These are phyloP conservation scores for Apophysomyces ossiformis DNA, from an alignment of 371 early-diverging fungal species.

Conservation along the genomic window DNA sequence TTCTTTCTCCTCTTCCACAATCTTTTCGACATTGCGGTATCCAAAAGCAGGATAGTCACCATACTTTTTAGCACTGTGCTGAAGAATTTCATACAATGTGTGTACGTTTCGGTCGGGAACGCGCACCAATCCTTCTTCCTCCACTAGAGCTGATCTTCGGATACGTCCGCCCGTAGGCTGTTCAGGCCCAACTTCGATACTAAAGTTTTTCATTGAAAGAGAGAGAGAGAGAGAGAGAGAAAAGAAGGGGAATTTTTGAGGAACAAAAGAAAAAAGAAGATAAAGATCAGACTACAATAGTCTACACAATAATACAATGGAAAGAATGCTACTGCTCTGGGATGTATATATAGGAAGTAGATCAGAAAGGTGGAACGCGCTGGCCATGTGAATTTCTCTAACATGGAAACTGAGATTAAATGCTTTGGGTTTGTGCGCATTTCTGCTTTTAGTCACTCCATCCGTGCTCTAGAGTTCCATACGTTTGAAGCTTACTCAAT, in stretches of 20 bases:
- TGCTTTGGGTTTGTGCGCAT: neutral
- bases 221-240: neutral
- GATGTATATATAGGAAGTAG: neutral
- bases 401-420: constrained; percentile 7
- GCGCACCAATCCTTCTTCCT: constrained; percentile 48
- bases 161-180: constrained; percentile 46
- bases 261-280: neutral
- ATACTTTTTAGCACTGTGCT: constrained; percentile 54
- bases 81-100: constrained; percentile 74
- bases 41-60: constrained; percentile 65
- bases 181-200: constrained; percentile 25
- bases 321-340: too few species aligned
- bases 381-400: constrained; percentile 10
- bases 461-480: neutral
- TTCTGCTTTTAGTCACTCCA: constrained; percentile 3
- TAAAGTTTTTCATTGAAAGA: constrained; percentile 21
- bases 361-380: neutral
- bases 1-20: constrained; percentile 81
- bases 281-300: neutral
- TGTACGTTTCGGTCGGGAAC: constrained; percentile 60
- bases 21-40: constrained; percentile 64
- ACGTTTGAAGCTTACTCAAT: constrained; percentile 9
- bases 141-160: constrained; percentile 52
- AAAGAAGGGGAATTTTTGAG: neutral
- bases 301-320: neutral